Conservation (phyloP, 2,329 filamentous ascomycete genomes). For the Neofusicoccum umdonicola region DNA sequence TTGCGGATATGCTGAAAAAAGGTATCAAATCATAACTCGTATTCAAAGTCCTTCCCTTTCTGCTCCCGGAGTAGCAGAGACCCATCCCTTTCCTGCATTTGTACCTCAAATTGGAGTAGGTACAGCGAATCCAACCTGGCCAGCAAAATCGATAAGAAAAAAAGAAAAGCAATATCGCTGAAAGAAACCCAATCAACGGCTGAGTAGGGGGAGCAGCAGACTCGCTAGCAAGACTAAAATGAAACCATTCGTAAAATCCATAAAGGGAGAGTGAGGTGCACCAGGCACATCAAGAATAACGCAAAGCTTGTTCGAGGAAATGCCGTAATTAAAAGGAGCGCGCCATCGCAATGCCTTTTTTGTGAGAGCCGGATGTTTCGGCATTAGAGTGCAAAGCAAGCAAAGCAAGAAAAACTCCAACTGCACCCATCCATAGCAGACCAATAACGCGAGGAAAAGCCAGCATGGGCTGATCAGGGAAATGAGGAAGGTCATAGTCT, state of each 20-base stretch:
- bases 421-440: background rate
- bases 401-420: background rate
- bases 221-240: background rate
- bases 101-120: background rate
- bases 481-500: background rate
- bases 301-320: background rate
- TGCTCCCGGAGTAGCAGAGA: too few relatives aligned
- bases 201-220: background rate
- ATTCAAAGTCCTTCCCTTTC: too few relatives aligned
- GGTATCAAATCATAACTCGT: too few relatives aligned
- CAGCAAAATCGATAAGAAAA: background rate
- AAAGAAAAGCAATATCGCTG: background rate
- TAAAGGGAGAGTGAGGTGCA: background rate
- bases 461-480: background rate
- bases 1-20: too few relatives aligned
- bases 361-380: background rate
- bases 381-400: background rate
- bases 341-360: background rate
- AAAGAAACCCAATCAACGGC: background rate
- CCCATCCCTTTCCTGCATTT: background rate
- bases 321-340: background rate
- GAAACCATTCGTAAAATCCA: background rate
- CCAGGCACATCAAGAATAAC: background rate
- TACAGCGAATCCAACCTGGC: background rate
- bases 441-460: background rate